Evolutionary conservation across 2,329 filamentous ascomycete species (phyloP), one percentile per base, ranked within the genome.

Genomic region (Ophiostoma sp.): DNA sequence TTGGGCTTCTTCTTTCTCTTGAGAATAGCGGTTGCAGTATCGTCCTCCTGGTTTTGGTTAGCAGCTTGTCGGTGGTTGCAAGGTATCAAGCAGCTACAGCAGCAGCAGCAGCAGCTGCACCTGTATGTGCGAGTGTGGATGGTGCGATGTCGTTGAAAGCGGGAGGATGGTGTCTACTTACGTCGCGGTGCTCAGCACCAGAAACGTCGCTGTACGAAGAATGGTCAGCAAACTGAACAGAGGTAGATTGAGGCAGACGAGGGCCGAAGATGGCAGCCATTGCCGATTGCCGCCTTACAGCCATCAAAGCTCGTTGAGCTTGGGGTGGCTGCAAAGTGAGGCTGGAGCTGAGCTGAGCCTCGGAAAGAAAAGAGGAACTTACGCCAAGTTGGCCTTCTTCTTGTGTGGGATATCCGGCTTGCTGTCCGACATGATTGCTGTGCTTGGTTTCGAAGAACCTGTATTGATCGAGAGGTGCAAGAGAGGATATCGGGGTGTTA

Each of bases 1-100:
- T 99, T 99, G 75, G 93, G 93, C 92, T 99, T 99, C 93, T 99
- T 99, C 90, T 99, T 99, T 87, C 98, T 98, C 85, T 97, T 98
- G 76, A 99, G 87, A 75, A 99, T 99, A 74, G 95, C 95, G 63
- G 95, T 99, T 67, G 95, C 88, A 71, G 89, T 92, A 78, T 97
- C 95, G 79, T 97, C 91, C 76, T 92, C 89, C 60, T 63, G 60
- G 14, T 1, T 12, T 44, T 41, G 2, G 60, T 63, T 42, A 63
- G 60, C 42, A 12, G 16, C 60, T 42, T 16, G 9, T 18, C 40
- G 12, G 12, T 0, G 11, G n/a, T 62, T 6, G 6, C 3, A 14
- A 9, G 7, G 3, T 18, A 38, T 14, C 14, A 27, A 27, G 27
- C 27, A 27, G 27, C 27, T 60, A 38, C 47, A 52, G 49, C 49